Conservation (phyloP, 2,329 filamentous ascomycete genomes). For the Kalmusia sp. region DNA sequence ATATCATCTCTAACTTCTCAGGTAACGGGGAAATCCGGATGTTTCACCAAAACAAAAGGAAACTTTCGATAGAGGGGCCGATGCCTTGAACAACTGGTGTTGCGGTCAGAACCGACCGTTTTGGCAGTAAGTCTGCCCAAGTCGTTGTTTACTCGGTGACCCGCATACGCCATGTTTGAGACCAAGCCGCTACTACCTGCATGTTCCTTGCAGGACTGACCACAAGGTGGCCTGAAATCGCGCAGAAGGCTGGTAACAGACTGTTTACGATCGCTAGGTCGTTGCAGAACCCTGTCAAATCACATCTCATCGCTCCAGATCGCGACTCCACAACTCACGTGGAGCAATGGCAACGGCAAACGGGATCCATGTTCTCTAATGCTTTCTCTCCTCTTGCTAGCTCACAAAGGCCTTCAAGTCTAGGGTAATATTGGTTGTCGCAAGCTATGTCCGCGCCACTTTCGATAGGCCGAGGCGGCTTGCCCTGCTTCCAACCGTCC, state of each 20-base stretch:
- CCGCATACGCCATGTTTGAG: constrained; percentile 6
- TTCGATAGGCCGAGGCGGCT: background rate
- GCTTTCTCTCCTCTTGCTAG: background rate
- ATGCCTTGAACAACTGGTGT: background rate
- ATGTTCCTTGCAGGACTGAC: background rate
- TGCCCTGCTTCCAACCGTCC: background rate
- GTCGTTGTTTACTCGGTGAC: background rate
- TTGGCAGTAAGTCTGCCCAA: background rate
- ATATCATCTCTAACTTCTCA: background rate
- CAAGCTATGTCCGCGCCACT: background rate
- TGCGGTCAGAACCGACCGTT: background rate
- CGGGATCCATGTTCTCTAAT: background rate
- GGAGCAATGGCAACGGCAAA: background rate
- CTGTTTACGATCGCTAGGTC: background rate
- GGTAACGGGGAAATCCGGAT: background rate
- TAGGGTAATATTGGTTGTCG: background rate
- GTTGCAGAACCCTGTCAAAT: background rate
- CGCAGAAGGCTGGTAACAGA: background rate
- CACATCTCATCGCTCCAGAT: background rate
- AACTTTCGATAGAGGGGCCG: background rate
- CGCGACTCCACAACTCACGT: constrained; percentile 5
- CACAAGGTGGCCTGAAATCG: background rate
- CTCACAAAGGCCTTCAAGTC: background rate
- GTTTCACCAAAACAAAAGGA: background rate
- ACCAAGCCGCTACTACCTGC: background rate